A percentile compares a stretch with the other conserved stretches of the same genome.
phyloP scores from a whole-genome alignment of 2,329 filamentous ascomycete species.

The Calonectria pseudoreteaudii region DNA sequence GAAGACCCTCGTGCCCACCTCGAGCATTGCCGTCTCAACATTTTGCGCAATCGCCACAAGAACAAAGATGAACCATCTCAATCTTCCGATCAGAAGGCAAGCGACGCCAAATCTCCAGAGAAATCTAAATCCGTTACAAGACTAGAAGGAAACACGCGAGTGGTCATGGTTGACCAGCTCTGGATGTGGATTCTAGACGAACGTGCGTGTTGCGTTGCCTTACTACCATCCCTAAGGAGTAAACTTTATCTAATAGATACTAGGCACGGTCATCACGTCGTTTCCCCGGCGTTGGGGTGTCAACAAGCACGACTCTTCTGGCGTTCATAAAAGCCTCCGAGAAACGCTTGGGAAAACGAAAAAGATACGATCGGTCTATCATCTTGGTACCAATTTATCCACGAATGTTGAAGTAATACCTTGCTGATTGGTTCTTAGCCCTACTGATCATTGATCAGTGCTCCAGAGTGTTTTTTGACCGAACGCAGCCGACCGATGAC shows the following conservation, averaged over 20 bases:
- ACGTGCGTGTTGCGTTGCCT: background rate
- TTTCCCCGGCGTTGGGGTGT: constrained; percentile 57
- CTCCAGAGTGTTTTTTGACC: constrained; percentile 54
- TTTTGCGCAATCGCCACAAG: background rate
- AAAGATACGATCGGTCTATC: constrained; percentile 46
- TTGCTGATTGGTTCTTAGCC: background rate
- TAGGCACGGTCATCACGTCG: constrained; percentile 49
- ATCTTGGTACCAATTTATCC: constrained; percentile 24
- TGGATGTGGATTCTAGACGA: constrained; percentile 58
- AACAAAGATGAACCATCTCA: background rate
- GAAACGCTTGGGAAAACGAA: constrained; percentile 42
- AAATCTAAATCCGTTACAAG: background rate
- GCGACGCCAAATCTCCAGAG: background rate
- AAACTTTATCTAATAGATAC: background rate
- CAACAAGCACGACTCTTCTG: constrained; percentile 53
- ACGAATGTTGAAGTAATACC: background rate
- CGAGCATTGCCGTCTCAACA: background rate
- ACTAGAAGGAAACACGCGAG: constrained; percentile 18
- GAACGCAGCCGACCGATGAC: constrained; percentile 39
- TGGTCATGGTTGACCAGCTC: constrained; percentile 58
- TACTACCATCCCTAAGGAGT: too few relatives aligned
- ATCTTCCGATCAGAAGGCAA: background rate
- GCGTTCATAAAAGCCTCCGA: constrained; percentile 55
- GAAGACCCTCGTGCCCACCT: background rate
- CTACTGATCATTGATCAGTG: constrained; percentile 57